Evolutionary conservation across 352 stramenopile species (phyloP), one percentile per base, ranked within the genome.

Genomic region (Pythium plurisporium): DNA sequence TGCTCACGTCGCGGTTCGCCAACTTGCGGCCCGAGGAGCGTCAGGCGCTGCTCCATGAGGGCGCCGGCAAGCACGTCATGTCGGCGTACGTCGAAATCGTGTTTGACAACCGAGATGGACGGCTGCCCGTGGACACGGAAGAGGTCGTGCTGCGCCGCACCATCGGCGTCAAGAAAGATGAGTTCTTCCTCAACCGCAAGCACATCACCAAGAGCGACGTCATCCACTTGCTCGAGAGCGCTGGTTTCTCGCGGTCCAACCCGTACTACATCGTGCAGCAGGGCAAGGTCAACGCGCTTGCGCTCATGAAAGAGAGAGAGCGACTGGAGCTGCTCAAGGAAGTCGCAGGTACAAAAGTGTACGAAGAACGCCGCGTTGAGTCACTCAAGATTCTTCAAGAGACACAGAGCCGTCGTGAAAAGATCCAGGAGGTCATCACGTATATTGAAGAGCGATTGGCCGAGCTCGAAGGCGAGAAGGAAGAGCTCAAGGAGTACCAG

Each of bases 251-350:
- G 17, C 96, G 97, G 57, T 95, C 86, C 25, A 99, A 99, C 73
- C 98, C 98, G n/a, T 99, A 99, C 76, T 99, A 99, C 68, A 99
- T 99, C 62, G 97, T 99, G 38, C 95, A 99, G 70, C 98, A 99
- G 74, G 98, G 98, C 27, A 99, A 99, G 62, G 97, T 99, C 20
- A 98, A 98, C 60, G 90, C 92, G 10, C 70, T 99, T 19, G 98
- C 96, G 29, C 82, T 98, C 29, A 99, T 99, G 97, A 96, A 92
- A n/a, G 97, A 99, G 73, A 69, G 70, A 3, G 95, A 99, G 66
- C 82, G 98, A 30, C 74, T 99, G 5, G 87, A 98, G 53, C 73
- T 99, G 45, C 81, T 99, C 5, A 99, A 99, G 73, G 93, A 99
- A 74, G 96, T 99, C 0, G 96, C 96, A 1, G 97, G 96, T 34